These are phyloP conservation scores for Rhynchospora breviuscula DNA, from an alignment of 176 grass and related monocot genomes.

Conservation along the genomic window DNA sequence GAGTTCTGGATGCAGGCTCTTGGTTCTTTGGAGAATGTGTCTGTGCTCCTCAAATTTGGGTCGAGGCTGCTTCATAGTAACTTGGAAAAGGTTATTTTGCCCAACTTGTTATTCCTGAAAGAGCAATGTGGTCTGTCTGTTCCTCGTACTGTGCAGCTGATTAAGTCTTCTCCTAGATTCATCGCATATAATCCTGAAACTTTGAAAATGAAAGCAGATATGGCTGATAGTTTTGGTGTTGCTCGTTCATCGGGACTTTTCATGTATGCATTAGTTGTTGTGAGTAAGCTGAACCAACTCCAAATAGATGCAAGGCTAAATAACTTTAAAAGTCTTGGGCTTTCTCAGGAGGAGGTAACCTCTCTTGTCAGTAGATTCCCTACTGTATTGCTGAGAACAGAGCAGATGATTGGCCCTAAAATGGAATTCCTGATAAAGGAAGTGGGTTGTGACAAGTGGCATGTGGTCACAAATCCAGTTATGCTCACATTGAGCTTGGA, in stretches of 20 bases:
- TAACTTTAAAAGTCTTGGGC: not conserved
- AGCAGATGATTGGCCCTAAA: constrained; percentile 26
- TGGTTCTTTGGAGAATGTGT: not conserved
- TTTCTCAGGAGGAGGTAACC: not conserved
- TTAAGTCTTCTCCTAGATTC: not conserved
- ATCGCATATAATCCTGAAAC: not conserved
- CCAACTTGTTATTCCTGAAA: constrained; percentile 26
- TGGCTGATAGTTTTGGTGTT: not conserved
- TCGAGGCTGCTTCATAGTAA: not conserved
- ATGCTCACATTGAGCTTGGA: constrained; percentile 39
- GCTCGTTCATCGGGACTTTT: not conserved
- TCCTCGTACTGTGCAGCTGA: constrained; percentile 5
- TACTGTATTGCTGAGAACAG: not conserved
- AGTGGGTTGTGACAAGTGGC: not conserved
- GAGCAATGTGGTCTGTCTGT: constrained; percentile 27
- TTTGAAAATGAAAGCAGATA: not conserved
- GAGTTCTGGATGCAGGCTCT: constrained; percentile 18
- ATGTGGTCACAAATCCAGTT: constrained; percentile 16
- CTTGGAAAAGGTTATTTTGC: constrained; percentile 23
- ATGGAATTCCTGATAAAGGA: constrained; percentile 40
- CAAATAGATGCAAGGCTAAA: not conserved
- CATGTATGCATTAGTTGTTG: not conserved
- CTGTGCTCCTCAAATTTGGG: not conserved
- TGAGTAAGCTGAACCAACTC: not conserved
- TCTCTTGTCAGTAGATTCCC: not conserved